These are phyloP conservation scores for Aspergillus aculeatinus DNA, from an alignment of 2,329 filamentous ascomycete species.

Conservation along the genomic window DNA sequence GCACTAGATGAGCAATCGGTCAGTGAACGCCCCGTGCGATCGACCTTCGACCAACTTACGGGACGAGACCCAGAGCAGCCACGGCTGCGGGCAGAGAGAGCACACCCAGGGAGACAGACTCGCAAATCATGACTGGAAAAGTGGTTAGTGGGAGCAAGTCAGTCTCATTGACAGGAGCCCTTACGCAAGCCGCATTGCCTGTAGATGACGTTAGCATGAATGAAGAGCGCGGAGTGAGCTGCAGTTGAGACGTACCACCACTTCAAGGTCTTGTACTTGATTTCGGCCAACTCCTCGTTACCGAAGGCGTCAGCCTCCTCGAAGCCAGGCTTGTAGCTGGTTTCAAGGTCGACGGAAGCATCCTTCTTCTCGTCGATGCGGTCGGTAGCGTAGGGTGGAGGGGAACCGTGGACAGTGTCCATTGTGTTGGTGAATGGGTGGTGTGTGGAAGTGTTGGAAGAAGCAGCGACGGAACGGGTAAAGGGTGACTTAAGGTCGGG, in stretches of 20 bases:
- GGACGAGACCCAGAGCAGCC: slow-evolving; percentile 52
- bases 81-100: slow-evolving; percentile 55
- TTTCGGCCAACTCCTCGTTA: slow-evolving; percentile 34
- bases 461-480: background rate
- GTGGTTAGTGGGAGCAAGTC: background rate
- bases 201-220: slow-evolving; percentile 37
- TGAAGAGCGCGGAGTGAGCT: background rate
- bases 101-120: slow-evolving; percentile 57
- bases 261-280: slow-evolving; percentile 50
- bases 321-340: slow-evolving; percentile 14
- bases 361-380: slow-evolving; percentile 9
- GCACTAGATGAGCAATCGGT: slow-evolving; percentile 34
- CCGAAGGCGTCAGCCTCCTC: slow-evolving; percentile 31
- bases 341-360: slow-evolving; percentile 2
- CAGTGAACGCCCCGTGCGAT: background rate
- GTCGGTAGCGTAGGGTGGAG: slow-evolving; percentile 4
- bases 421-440: background rate
- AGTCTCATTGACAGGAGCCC: background rate
- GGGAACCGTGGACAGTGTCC: slow-evolving; percentile 1
- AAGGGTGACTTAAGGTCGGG: too few species aligned
- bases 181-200: slow-evolving; percentile 41
- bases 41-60: slow-evolving; percentile 30
- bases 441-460: background rate
- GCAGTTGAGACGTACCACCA: slow-evolving; percentile 31
- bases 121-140: slow-evolving; percentile 52